These are phyloP conservation scores for Xylaria arbuscula DNA, from an alignment of 2,329 filamentous ascomycete genomes.

Conservation along the genomic window DNA sequence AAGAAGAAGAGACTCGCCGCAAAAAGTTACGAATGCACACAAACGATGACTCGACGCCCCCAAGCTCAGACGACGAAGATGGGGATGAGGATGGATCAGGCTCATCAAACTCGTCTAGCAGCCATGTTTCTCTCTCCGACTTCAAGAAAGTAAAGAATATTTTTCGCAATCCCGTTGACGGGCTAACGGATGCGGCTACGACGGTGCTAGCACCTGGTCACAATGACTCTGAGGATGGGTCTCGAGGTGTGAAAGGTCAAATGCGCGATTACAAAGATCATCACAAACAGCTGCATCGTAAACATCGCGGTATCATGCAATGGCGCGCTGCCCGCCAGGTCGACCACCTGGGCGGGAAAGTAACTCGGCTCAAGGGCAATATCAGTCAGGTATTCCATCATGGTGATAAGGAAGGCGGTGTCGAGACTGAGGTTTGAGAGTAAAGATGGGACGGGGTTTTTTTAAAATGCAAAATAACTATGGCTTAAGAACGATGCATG, in stretches of 20 bases:
- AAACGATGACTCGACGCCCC: constrained; percentile 49
- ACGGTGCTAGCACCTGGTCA: constrained; percentile 51
- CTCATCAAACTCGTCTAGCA: constrained; percentile 37
- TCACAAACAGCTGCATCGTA: constrained; percentile 69
- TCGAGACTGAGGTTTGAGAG: constrained; percentile 76
- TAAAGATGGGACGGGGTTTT: not conserved
- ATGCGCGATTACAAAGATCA: constrained; percentile 70
- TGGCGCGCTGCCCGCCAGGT: constrained; percentile 68
- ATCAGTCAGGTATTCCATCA: constrained; percentile 69
- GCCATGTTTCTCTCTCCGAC: constrained; percentile 40
- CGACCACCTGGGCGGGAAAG: constrained; percentile 63
- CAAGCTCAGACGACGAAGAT: constrained; percentile 51
- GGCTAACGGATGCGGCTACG: constrained; percentile 46
- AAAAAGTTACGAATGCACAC: constrained; percentile 50
- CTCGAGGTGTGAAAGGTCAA: constrained; percentile 61
- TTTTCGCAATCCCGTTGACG: constrained; percentile 51
- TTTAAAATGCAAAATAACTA: not conserved
- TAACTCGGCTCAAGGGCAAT: constrained; percentile 68
- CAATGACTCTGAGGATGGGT: constrained; percentile 56
- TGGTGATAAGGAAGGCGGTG: constrained; percentile 65
- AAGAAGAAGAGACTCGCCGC: constrained; percentile 47
- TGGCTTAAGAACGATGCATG: not conserved
- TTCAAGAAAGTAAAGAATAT: constrained; percentile 52
- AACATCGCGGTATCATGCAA: constrained; percentile 78
- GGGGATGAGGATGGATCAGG: constrained; percentile 43